These are phyloP conservation scores for Colletotrichum spaethianum DNA, from an alignment of 2,329 filamentous ascomycete species.

Conservation along the genomic window DNA sequence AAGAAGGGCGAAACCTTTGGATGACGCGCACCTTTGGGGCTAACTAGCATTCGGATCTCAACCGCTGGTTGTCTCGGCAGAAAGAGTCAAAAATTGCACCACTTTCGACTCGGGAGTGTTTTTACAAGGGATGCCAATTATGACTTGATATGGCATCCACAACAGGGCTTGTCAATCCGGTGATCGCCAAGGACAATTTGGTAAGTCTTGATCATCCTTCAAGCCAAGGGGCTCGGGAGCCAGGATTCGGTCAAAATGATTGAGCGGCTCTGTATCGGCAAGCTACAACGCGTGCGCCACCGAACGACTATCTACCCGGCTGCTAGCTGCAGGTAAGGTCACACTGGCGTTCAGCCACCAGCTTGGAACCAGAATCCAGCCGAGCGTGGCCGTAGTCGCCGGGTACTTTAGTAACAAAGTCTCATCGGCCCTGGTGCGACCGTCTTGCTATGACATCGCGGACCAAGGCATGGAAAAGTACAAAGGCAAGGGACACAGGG, in stretches of 20 bases:
- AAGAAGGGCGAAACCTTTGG: conserved; percentile 9
- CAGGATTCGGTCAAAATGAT: not conserved
- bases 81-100: conserved; percentile 6
- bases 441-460: conserved; percentile 12
- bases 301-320: not conserved
- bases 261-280: conserved; percentile 13
- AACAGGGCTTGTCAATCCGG: not conserved
- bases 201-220: not conserved
- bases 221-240: not conserved
- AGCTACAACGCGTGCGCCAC: not conserved
- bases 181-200: not conserved
- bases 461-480: conserved; percentile 3
- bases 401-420: conserved; percentile 1
- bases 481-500: not conserved
- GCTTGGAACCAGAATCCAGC: not conserved
- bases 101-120: not conserved
- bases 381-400: conserved; percentile 9
- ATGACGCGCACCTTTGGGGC: conserved; percentile 27
- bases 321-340: not conserved
- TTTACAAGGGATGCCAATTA: not conserved
- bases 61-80: not conserved
- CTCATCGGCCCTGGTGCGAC: conserved; percentile 2
- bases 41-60: not conserved
- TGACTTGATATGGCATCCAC: not conserved
- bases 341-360: not conserved